Percentiles rank a stretch among this genome's conserved stretches.
Evolutionary conservation across 169 alveolate genomes (phyloP).

Genomic region (Eimeria tenella): DNA sequence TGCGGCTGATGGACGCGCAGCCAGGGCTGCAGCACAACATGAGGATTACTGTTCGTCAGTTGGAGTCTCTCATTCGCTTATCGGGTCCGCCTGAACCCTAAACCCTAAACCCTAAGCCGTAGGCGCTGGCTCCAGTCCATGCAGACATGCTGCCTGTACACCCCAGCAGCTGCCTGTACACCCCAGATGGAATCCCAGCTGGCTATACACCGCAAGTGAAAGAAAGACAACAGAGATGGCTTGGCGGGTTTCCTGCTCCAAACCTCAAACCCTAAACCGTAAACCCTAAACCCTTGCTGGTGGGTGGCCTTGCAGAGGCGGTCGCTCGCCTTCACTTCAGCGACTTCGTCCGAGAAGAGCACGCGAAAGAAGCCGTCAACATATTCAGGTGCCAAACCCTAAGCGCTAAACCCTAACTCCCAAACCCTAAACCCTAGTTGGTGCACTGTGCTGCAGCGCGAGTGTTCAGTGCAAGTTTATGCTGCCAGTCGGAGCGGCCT

Average conservation of each 20-base stretch:
- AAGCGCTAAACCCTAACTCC: neutral
- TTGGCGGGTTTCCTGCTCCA: too few species aligned
- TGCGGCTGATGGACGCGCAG: slow-evolving; percentile 64
- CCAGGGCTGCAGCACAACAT: slow-evolving; percentile 91
- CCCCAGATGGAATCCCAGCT: neutral
- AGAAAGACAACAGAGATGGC: too few species aligned
- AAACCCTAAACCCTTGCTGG: neutral
- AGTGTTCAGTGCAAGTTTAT: neutral
- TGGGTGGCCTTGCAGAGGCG: slow-evolving; percentile 54
- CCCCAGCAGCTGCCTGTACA: neutral
- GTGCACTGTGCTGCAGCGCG: neutral
- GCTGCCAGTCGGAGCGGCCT: neutral
- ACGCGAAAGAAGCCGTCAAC: slow-evolving; percentile 66
- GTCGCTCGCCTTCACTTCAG: slow-evolving; percentile 73
- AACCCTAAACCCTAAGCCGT: too few species aligned
- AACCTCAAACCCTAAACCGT: too few species aligned
- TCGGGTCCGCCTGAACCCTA: slow-evolving; percentile 45
- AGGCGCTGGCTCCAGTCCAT: neutral
- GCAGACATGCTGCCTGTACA: neutral
- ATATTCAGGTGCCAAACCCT: slow-evolving; percentile 18
- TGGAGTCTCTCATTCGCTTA: slow-evolving; percentile 97
- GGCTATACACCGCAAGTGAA: too few species aligned
- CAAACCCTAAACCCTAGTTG: neutral
- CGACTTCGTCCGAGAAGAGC: slow-evolving; percentile 60
- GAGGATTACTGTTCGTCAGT: slow-evolving; percentile 97